Evolutionary conservation across 768 basidiomycete genomes (phyloP).

Genomic region (Omphalotus guepiniiformis): DNA sequence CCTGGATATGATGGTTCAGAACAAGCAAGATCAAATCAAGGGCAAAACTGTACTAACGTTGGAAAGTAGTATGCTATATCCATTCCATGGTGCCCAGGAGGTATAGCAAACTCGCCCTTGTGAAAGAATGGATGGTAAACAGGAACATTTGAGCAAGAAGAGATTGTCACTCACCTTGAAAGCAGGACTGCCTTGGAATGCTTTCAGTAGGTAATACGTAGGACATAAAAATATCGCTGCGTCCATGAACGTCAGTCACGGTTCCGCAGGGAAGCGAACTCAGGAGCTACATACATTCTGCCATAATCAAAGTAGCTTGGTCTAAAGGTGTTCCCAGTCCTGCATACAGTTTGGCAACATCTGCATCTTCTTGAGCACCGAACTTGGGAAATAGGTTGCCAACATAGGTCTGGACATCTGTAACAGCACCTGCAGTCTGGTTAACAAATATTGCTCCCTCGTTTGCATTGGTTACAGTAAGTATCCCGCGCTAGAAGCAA

Average conservation of each 20-base stretch:
- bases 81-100: background rate
- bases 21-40: too few species aligned
- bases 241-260: background rate
- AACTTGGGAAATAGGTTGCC: constrained; percentile 22
- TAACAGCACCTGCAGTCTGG: constrained; percentile 9
- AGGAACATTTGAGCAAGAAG: background rate
- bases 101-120: constrained; percentile 42
- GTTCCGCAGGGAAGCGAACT: background rate
- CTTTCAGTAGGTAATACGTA: constrained; percentile 33
- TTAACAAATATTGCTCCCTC: constrained; percentile 28
- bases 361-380: constrained; percentile 8
- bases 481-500: constrained; percentile 16
- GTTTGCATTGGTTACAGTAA: constrained; percentile 24
- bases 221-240: constrained; percentile 44
- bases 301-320: constrained; percentile 18
- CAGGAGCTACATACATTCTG: constrained; percentile 19
- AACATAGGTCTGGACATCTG: constrained; percentile 17
- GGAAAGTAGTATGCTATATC: too few species aligned
- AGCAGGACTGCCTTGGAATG: constrained; percentile 24
- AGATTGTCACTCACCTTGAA: constrained; percentile 33
- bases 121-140: background rate
- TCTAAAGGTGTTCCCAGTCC: constrained; percentile 12
- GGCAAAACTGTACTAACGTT: too few species aligned
- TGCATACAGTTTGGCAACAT: constrained; percentile 13
- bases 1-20: too few species aligned